Conservation (phyloP, 257 asterid genomes). For the Mentha longifolia region DNA sequence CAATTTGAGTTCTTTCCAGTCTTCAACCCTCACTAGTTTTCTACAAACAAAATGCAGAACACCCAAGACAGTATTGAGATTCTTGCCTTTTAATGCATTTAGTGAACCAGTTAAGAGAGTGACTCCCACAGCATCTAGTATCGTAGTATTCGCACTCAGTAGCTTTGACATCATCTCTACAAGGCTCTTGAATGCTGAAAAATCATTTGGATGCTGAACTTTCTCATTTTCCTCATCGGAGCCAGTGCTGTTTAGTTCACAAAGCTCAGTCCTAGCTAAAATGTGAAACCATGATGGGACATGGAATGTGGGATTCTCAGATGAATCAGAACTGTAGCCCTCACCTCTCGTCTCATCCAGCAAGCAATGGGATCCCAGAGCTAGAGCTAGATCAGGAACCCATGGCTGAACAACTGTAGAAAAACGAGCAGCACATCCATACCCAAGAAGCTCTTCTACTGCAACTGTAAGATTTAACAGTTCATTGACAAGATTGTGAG, state of each 20-base stretch:
- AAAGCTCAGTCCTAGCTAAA: slow-evolving; percentile 69
- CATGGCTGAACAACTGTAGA: slow-evolving; percentile 62
- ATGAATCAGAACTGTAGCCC: slow-evolving; percentile 32
- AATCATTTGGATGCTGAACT: slow-evolving; percentile 37
- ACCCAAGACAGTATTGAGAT: slow-evolving; percentile 57
- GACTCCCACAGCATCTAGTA: slow-evolving; percentile 76
- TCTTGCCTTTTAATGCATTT: slow-evolving; percentile 53
- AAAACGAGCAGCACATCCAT: slow-evolving; percentile 62
- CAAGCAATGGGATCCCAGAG: slow-evolving; percentile 63
- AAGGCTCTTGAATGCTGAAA: slow-evolving; percentile 62
- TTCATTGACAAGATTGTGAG: slow-evolving; percentile 58
- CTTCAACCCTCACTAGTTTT: slow-evolving; percentile 55
- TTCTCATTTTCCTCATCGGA: slow-evolving; percentile 48
- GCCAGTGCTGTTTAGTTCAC: slow-evolving; percentile 44
- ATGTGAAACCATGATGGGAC: slow-evolving; percentile 65
- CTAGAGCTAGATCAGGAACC: slow-evolving; percentile 82
- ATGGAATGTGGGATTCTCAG: slow-evolving; percentile 33
- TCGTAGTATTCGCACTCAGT: slow-evolving; percentile 47
- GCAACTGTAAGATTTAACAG: slow-evolving; percentile 59
- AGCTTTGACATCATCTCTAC: slow-evolving; percentile 51
- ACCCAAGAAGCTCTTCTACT: slow-evolving; percentile 73
- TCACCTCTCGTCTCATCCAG: slow-evolving; percentile 46
- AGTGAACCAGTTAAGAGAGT: slow-evolving; percentile 50
- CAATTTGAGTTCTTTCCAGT: slow-evolving; percentile 57
- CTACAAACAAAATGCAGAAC: slow-evolving; percentile 67